A percentile compares a stretch with the other conserved stretches of the same genome.
Evolutionary conservation across 257 asterid genomes (phyloP).

Genomic region (Solanum piurae): DNA sequence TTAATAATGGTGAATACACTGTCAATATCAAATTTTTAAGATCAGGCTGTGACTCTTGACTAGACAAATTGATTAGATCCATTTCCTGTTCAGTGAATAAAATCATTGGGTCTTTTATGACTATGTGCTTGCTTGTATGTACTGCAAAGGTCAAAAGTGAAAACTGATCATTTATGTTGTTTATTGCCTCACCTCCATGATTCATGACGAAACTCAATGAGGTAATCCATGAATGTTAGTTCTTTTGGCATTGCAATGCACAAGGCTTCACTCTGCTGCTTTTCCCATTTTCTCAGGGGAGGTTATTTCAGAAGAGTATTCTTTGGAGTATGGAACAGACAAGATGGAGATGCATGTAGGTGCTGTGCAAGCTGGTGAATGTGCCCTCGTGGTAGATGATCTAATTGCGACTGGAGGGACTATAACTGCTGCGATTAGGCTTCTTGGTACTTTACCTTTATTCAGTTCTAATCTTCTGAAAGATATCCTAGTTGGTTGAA

Average conservation of each 20-base stretch:
- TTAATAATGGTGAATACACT: neutral
- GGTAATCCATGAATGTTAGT: neutral
- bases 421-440: slow-evolving; percentile 73
- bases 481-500: neutral
- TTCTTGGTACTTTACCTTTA: slow-evolving; percentile 47
- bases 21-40: neutral
- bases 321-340: slow-evolving; percentile 93
- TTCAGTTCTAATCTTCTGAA: neutral
- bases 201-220: neutral
- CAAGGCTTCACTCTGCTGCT: neutral
- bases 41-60: neutral
- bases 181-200: neutral
- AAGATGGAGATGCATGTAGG: slow-evolving; percentile 95
- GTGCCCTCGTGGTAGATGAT: slow-evolving; percentile 77
- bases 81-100: neutral
- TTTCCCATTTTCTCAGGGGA: slow-evolving; percentile 38
- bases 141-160: neutral
- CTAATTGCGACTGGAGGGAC: slow-evolving; percentile 97
- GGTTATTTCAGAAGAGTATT: slow-evolving; percentile 91
- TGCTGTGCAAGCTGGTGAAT: slow-evolving; percentile 85
- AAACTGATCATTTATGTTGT: neutral
- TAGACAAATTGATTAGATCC: neutral
- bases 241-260: neutral
- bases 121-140: neutral
- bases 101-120: neutral